Evolutionary conservation across 1,284 basidiomycete species (phyloP).

Genomic region (Trichosporon asahii): DNA sequence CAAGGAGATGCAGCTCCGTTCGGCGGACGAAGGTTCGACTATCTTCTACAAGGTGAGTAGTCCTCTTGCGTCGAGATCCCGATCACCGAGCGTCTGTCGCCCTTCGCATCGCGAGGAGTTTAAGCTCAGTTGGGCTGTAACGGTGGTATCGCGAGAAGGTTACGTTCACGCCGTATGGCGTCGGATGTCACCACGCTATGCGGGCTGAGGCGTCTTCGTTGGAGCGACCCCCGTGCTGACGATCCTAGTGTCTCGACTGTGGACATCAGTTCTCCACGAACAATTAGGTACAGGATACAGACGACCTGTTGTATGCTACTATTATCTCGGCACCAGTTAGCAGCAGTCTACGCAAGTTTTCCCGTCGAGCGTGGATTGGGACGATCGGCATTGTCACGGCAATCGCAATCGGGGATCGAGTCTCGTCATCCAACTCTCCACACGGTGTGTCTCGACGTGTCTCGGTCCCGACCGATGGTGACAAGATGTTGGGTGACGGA

Average conservation of each 20-base stretch:
- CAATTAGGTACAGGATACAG: slow-evolving; percentile 37
- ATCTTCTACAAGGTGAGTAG: slow-evolving; percentile 57
- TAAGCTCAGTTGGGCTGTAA: neutral
- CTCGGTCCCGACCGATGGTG: neutral
- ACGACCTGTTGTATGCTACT: slow-evolving; percentile 15
- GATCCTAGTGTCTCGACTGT: slow-evolving; percentile 49
- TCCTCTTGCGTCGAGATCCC: neutral
- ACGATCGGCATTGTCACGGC: neutral
- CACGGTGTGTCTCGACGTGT: too few species aligned
- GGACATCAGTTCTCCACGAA: slow-evolving; percentile 52
- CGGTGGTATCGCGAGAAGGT: neutral
- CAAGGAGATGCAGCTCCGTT: slow-evolving; percentile 63
- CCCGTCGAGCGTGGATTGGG: too few species aligned
- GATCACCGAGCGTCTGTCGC: too few species aligned
- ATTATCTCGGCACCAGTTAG: neutral
- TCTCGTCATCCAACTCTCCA: neutral
- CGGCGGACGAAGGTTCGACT: slow-evolving; percentile 86
- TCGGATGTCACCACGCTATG: neutral
- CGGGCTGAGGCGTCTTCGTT: too few species aligned
- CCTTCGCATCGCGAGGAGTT: too few species aligned
- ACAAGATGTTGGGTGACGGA: neutral
- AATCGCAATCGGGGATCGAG: neutral
- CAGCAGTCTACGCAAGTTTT: too few species aligned
- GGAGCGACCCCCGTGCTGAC: neutral
- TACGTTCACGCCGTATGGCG: neutral